Evolutionary conservation across 75 land plant genomes (phyloP), one percentile per base, ranked within the genome.

Genomic region (Selaginella moellendorffii): DNA sequence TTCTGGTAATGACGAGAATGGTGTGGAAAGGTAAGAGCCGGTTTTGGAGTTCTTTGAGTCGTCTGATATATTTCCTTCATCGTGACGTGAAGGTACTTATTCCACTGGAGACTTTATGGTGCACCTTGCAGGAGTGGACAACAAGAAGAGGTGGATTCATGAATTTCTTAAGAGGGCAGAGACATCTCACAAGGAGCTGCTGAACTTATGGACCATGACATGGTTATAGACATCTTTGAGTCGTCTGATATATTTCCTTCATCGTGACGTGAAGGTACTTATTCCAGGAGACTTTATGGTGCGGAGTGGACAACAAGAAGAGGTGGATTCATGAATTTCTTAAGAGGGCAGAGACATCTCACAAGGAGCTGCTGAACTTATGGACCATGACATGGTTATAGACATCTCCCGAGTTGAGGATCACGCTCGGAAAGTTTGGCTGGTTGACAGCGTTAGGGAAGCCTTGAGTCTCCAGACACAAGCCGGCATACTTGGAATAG

Each of bases 391-490:
- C 70, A 70, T 95, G 99, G 61, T 71, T 71, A 66, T 90, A 95
- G 54, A 72, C 88, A 76, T 95, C 79, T 0, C 91, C 97, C 0
- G 97, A 91, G 5, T 71, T 67, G 56, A 82, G 75, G 5, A 95
- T 76, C 29, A 89, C 52, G 19, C 81, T 73, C 0, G 97, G 97
- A 65, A 95, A 95, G 65, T 84, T 86, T 1, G 84, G 74, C 65
- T 90, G 82, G 54, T 95, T 95, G 8, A 95, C 71, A 5, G 99
- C 85, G 64, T 90, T 86, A 1, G 99, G 99, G 53, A 84, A 90
- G 10, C 91, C 99, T 54, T 95, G 99, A 8, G 99, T 90, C 74
- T 95, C 99, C 69, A 95, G 71, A 61, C 99, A 95, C 23, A 95
- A 24, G 0, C 84, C 99, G 22, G 82, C 64, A 31, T 90, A 86